Evolutionary conservation across 2,329 filamentous ascomycete species (phyloP).

Genomic region (Colletotrichum sp.): DNA sequence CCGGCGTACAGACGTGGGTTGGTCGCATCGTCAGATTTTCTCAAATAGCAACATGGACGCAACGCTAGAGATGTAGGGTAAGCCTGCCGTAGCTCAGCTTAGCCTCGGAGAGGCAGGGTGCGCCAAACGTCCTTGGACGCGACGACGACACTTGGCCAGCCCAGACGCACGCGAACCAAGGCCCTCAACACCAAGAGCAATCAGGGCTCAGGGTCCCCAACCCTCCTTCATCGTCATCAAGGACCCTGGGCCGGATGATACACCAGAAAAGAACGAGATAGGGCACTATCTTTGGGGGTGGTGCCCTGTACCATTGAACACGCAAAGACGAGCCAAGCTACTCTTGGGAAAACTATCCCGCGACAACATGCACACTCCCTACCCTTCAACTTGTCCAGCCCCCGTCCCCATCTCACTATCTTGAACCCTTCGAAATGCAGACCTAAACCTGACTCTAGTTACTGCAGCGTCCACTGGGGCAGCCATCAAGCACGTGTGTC

Average conservation of each 20-base stretch:
- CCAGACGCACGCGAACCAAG: background rate
- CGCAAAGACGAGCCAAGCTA: background rate
- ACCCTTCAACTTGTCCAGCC: background rate
- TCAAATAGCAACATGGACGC: background rate
- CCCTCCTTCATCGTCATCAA: background rate
- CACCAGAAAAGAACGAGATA: background rate
- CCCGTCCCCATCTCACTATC: background rate
- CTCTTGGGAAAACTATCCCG: background rate
- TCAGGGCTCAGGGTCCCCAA: background rate
- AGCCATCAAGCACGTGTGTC: background rate
- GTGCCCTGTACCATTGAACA: background rate
- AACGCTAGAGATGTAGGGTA: background rate
- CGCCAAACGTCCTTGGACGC: background rate
- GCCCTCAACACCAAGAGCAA: background rate
- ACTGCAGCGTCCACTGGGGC: background rate
- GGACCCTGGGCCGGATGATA: background rate
- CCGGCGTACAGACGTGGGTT: background rate
- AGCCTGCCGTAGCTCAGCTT: background rate
- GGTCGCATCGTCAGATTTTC: background rate
- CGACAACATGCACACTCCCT: slow-evolving; percentile 7
- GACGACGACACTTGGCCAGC: background rate
- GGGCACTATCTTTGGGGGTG: background rate
- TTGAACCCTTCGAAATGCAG: background rate
- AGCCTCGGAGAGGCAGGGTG: background rate
- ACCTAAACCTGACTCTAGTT: background rate